Conservation (phyloP, 257 asterid species). For the Mentha longifolia region DNA sequence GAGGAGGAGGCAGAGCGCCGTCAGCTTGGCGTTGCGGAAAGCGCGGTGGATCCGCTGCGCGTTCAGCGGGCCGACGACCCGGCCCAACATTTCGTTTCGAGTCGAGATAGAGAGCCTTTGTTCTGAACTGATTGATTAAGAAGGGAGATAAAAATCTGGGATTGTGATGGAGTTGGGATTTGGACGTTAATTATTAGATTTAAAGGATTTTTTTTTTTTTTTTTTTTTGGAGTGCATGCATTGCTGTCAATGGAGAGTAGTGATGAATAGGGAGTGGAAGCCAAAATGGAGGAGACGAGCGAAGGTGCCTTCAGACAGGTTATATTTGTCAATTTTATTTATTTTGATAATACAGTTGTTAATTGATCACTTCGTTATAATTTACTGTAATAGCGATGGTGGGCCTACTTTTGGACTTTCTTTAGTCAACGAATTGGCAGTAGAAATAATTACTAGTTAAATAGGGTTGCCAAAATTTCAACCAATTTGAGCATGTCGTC, state of each 20-base stretch:
- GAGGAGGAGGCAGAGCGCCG: slow-evolving; percentile 69
- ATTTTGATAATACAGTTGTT: too few species aligned
- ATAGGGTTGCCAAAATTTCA: too few species aligned
- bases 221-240: background rate
- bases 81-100: slow-evolving; percentile 65
- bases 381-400: too few species aligned
- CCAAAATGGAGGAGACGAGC: slow-evolving; percentile 8
- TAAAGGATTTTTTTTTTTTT: slow-evolving; percentile 13
- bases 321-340: background rate
- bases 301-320: slow-evolving; percentile 25
- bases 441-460: too few species aligned
- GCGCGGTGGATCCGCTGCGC: slow-evolving; percentile 63
- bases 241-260: background rate
- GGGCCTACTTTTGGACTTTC: too few species aligned
- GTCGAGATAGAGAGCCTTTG: background rate
- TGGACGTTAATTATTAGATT: background rate
- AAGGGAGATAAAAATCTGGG: background rate
- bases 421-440: too few species aligned
- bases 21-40: slow-evolving; percentile 65
- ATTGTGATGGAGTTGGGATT: slow-evolving; percentile 19
- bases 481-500: too few species aligned
- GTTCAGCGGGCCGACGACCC: slow-evolving; percentile 59
- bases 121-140: background rate
- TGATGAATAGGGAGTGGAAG: slow-evolving; percentile 2
- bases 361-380: too few species aligned